Evolutionary conservation across 2,329 filamentous ascomycete species (phyloP).

Genomic region (Balansia obtecta): DNA sequence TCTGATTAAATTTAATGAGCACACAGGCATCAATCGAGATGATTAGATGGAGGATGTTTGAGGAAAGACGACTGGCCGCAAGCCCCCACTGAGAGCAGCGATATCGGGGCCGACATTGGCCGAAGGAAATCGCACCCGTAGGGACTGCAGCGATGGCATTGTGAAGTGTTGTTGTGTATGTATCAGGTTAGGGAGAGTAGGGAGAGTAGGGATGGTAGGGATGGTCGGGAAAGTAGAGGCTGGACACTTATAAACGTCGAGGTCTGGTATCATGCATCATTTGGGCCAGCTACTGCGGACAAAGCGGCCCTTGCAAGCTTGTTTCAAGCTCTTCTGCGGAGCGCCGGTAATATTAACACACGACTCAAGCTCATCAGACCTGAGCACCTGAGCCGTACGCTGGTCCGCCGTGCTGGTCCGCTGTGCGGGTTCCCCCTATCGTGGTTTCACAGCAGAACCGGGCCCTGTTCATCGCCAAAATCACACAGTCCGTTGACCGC

Average conservation of each 20-base stretch:
- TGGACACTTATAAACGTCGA: no score
- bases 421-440: no score
- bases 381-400: no score
- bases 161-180: no score
- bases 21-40: not conserved
- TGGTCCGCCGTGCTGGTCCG: no score
- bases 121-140: not conserved
- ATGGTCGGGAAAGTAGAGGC: no score
- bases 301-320: not conserved
- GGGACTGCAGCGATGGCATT: no score
- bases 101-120: constrained; percentile 2
- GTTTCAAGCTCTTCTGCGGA: not conserved
- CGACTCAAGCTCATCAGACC: not conserved
- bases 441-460: not conserved
- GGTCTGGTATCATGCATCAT: no score
- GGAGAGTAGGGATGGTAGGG: no score
- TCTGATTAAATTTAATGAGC: not conserved
- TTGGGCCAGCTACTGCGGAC: no score
- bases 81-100: not conserved
- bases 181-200: no score
- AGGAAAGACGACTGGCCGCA: not conserved
- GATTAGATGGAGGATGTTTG: not conserved
- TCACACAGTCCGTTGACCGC: not conserved
- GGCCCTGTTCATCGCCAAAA: not conserved
- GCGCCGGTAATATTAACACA: not conserved